Percentiles rank a stretch among this genome's conserved stretches.
These are phyloP conservation scores for Niebla homalea DNA, from an alignment of 495 filamentous ascomycete genomes.

Conservation along the genomic window DNA sequence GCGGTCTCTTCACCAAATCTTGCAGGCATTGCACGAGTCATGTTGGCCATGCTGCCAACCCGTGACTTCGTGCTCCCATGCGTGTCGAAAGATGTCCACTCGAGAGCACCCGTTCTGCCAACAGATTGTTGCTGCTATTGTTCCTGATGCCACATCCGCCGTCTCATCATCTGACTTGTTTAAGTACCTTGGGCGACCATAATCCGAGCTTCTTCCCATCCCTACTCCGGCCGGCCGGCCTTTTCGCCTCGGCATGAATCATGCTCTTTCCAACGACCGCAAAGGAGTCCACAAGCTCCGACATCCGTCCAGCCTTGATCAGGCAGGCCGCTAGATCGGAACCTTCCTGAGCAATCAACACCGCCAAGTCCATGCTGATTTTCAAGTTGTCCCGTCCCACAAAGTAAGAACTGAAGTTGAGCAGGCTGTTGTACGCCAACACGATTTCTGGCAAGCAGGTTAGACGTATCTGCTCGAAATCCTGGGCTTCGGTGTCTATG, in stretches of 20 bases:
- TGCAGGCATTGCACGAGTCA: too few relatives aligned
- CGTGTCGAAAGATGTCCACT: too few relatives aligned
- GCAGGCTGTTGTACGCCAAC: conserved; percentile 61
- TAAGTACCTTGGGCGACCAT: conserved; percentile 21
- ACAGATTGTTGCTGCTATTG: too few relatives aligned
- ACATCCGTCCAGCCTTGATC: conserved; percentile 51
- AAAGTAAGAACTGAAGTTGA: conserved; percentile 54
- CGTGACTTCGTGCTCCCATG: too few relatives aligned
- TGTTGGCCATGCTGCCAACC: too few relatives aligned
- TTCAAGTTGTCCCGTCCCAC: conserved; percentile 51
- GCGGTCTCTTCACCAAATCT: too few relatives aligned
- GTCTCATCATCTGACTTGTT: too few relatives aligned
- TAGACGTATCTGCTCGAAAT: conserved; percentile 44
- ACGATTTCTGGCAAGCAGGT: conserved; percentile 71
- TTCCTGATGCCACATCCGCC: not conserved
- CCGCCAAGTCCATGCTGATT: conserved; percentile 66
- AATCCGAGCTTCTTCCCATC: conserved; percentile 33
- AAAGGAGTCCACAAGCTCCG: conserved; percentile 62
- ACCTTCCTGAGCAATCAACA: conserved; percentile 48
- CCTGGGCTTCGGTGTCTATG: conserved; percentile 29
- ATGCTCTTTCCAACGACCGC: conserved; percentile 62
- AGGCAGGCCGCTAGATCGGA: conserved; percentile 55
- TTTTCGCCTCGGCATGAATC: conserved; percentile 44
- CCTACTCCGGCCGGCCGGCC: conserved; percentile 36
- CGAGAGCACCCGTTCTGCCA: too few relatives aligned